Evolutionary conservation across 805 yeast species (phyloP).

Genomic region (Wickerhamiella kazuoi): DNA sequence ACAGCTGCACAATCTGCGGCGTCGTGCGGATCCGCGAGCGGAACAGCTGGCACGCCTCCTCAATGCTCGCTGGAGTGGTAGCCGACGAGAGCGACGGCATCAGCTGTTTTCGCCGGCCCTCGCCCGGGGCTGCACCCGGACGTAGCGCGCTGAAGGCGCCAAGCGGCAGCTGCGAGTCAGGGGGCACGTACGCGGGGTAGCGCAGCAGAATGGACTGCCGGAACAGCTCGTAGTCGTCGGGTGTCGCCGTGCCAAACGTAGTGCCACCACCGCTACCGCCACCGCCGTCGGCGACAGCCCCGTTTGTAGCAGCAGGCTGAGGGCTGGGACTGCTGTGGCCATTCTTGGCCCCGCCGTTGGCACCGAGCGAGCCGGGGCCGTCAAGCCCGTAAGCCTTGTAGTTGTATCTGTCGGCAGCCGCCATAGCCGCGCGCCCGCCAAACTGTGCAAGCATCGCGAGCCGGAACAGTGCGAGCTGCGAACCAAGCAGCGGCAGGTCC

Average conservation of each 20-base stretch:
- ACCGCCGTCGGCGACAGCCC: slow-evolving; percentile 4
- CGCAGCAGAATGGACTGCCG: slow-evolving; percentile 56
- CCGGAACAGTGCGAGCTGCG: slow-evolving; percentile 28
- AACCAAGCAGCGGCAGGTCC: too few species aligned
- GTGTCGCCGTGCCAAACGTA: slow-evolving; percentile 36
- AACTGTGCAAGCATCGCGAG: slow-evolving; percentile 21
- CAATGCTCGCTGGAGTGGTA: slow-evolving; percentile 51
- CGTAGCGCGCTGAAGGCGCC: slow-evolving; percentile 29
- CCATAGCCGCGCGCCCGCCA: not conserved
- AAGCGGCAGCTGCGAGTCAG: slow-evolving; percentile 29
- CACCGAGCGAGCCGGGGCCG: not conserved
- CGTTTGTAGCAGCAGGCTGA: slow-evolving; percentile 2
- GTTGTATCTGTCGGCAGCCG: not conserved
- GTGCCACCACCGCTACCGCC: slow-evolving; percentile 11
- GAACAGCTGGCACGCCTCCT: slow-evolving; percentile 61
- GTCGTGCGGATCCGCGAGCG: slow-evolving; percentile 45
- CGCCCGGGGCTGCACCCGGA: slow-evolving; percentile 42
- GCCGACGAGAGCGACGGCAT: slow-evolving; percentile 6
- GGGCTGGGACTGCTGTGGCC: slow-evolving; percentile 11
- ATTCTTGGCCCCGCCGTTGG: not conserved
- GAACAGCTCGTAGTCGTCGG: slow-evolving; percentile 69
- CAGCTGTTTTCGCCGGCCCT: slow-evolving; percentile 26
- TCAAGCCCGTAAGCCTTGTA: not conserved
- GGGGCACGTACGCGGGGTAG: slow-evolving; percentile 52
- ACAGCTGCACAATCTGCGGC: slow-evolving; percentile 49